Conservation (phyloP, 176 grass and related monocot species). For the Phyllostachys edulis region DNA sequence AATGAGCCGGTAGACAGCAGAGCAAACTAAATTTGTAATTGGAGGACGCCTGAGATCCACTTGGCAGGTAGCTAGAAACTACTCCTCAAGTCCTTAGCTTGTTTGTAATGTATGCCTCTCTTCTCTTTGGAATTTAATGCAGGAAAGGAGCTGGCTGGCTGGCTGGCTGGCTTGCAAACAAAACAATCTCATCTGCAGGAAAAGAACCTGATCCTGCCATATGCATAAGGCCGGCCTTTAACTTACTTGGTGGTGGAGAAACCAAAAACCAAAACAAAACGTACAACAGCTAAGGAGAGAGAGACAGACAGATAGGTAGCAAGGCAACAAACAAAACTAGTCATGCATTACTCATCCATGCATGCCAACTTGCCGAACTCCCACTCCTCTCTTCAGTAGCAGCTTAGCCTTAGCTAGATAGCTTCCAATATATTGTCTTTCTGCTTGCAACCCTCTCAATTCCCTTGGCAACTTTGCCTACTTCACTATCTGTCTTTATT, state of each 20-base stretch:
- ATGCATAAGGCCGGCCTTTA: slow-evolving; percentile 5
- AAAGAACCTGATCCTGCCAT: slow-evolving; percentile 50
- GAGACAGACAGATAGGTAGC: background rate
- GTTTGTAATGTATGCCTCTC: background rate
- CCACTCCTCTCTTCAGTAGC: background rate
- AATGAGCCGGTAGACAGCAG: background rate
- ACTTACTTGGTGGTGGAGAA: slow-evolving; percentile 56
- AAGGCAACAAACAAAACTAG: slow-evolving; percentile 1
- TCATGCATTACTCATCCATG: background rate
- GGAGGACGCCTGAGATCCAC: background rate
- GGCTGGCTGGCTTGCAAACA: slow-evolving; percentile 45
- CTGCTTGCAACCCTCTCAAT: slow-evolving; percentile 38
- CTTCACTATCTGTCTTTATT: slow-evolving; percentile 47
- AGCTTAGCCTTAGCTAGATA: background rate
- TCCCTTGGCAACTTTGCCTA: slow-evolving; percentile 49
- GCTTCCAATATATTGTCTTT: slow-evolving; percentile 42
- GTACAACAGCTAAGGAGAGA: background rate
- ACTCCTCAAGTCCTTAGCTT: background rate
- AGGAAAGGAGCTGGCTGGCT: background rate
- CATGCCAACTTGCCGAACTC: slow-evolving; percentile 27
- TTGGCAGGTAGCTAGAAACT: background rate
- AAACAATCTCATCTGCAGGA: slow-evolving; percentile 48
- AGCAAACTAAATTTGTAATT: background rate
- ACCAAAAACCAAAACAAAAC: slow-evolving; percentile 42
- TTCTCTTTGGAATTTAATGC: background rate